Conservation (phyloP, 2,329 filamentous ascomycete genomes). For the Scolecobasidium constrictum region DNA sequence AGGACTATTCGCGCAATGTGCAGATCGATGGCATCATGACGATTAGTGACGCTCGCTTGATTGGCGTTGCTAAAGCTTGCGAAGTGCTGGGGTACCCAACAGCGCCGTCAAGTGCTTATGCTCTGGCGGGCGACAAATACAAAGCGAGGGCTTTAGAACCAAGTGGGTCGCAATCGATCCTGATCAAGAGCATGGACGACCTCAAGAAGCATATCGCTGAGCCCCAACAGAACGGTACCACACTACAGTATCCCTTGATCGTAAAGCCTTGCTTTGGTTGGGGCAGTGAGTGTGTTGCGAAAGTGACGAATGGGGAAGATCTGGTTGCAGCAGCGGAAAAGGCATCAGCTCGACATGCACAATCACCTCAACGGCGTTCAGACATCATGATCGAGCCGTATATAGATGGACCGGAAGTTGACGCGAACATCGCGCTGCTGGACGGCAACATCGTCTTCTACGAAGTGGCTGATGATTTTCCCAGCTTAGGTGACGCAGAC, state of each 20-base stretch:
- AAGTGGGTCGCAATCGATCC: not conserved
- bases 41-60: conserved; percentile 19
- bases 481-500: conserved; percentile 18
- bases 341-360: conserved; percentile 7
- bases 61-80: conserved; percentile 20
- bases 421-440: conserved; percentile 29
- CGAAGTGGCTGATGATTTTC: conserved; percentile 30
- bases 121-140: conserved; percentile 21
- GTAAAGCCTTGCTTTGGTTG: conserved; percentile 26
- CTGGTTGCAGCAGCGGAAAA: conserved; percentile 13
- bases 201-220: not conserved
- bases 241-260: conserved; percentile 20
- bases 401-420: conserved; percentile 31
- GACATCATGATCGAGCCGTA: conserved; percentile 24
- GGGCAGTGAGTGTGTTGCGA: conserved; percentile 22
- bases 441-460: conserved; percentile 30
- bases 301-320: conserved; percentile 16
- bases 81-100: conserved; percentile 22
- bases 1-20: conserved; percentile 14
- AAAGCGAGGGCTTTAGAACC: conserved; percentile 5
- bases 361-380: conserved; percentile 1
- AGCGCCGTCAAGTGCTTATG: conserved; percentile 15
- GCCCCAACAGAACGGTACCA: not conserved
- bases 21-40: conserved; percentile 23
- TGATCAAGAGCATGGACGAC: not conserved